Conservation (phyloP, 2,329 filamentous ascomycete species). For the Myriosclerotinia scirpicola region DNA sequence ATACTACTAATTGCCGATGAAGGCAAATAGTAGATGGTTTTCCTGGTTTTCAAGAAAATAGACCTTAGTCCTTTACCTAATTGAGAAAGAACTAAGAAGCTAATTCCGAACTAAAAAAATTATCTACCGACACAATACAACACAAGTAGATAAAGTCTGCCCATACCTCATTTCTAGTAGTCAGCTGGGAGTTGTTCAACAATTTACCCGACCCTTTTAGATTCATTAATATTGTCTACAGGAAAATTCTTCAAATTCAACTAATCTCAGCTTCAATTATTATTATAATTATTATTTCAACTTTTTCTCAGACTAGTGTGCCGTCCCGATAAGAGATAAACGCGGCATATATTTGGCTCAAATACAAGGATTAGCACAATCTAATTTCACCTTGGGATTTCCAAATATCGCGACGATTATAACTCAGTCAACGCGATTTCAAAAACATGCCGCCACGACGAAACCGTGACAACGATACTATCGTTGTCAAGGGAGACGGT, state of each 20-base stretch:
- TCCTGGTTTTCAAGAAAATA: background rate
- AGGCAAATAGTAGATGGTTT: background rate
- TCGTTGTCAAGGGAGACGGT: conserved; percentile 35
- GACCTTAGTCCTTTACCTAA: conserved; percentile 10
- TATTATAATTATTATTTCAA: conserved; percentile 1
- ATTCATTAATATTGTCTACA: conserved; percentile 12
- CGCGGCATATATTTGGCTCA: conserved; percentile 10
- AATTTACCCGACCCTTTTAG: conserved; percentile 14
- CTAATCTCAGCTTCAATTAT: conserved; percentile 8
- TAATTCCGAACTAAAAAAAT: conserved; percentile 20
- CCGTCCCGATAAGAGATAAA: conserved; percentile 23
- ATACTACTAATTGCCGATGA: conserved; percentile 1
- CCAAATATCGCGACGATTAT: conserved; percentile 20
- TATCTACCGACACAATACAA: conserved; percentile 8
- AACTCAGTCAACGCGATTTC: conserved; percentile 6
- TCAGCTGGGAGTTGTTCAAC: conserved; percentile 12
- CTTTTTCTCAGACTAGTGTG: conserved; percentile 3
- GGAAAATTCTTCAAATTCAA: conserved; percentile 12
- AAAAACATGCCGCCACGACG: conserved; percentile 21
- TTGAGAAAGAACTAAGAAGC: conserved; percentile 11
- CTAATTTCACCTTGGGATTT: conserved; percentile 22
- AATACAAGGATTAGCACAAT: conserved; percentile 20
- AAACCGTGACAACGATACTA: conserved; percentile 30
- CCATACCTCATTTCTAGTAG: background rate
- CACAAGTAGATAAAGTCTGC: conserved; percentile 11